Evolutionary conservation across 1,284 basidiomycete species (phyloP).

Genomic region (Irpex lacteus): DNA sequence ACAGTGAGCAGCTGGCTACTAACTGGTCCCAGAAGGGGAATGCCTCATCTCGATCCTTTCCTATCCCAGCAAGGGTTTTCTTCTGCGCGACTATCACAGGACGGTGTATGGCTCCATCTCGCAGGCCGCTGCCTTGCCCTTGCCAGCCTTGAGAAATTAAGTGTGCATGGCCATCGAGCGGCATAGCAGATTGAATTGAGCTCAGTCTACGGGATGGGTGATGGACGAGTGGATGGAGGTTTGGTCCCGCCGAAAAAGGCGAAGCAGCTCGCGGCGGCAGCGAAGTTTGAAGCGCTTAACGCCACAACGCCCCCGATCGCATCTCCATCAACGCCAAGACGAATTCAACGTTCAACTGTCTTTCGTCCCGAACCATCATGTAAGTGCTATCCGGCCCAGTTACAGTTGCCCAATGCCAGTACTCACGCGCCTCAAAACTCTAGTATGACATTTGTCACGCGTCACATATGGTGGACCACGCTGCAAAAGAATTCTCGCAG

Average conservation of each 20-base stretch:
- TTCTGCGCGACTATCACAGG: constrained; percentile 83
- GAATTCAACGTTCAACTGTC: too few species aligned
- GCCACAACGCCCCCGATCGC: not conserved
- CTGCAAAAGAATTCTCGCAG: too few species aligned
- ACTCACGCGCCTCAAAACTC: too few species aligned
- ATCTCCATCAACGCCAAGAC: not conserved
- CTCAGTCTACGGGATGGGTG: not conserved
- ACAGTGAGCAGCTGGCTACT: constrained; percentile 29
- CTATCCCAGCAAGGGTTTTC: constrained; percentile 79
- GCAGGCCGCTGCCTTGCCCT: constrained; percentile 76
- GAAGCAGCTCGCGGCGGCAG: not conserved
- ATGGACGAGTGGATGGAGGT: not conserved
- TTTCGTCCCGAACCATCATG: too few species aligned
- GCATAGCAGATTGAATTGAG: constrained; percentile 40
- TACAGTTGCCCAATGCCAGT: too few species aligned
- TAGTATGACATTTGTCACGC: too few species aligned
- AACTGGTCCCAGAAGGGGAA: constrained; percentile 98
- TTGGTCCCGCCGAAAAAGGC: not conserved
- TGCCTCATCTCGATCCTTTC: constrained; percentile 89
- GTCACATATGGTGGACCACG: too few species aligned
- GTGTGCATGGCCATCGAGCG: constrained; percentile 76
- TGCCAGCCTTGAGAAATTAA: constrained; percentile 85
- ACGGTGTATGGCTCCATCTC: constrained; percentile 62
- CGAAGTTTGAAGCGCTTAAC: not conserved
- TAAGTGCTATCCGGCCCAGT: too few species aligned